Evolutionary conservation across 148 eudicot species (phyloP).

Genomic region (Camellia granthamiana): DNA sequence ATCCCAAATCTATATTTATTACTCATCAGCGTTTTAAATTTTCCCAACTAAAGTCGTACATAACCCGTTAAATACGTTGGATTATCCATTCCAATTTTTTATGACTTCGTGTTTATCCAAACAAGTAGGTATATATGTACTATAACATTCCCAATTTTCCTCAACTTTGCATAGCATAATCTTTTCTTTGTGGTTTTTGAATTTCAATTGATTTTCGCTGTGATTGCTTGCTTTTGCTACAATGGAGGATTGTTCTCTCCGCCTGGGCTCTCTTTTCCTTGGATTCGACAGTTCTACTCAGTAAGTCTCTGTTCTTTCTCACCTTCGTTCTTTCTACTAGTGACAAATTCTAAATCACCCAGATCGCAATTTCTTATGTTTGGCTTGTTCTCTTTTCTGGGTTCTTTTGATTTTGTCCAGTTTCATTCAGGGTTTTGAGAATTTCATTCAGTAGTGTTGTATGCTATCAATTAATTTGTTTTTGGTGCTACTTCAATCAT

Average conservation of each 20-base stretch:
- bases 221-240: slow-evolving; percentile 4
- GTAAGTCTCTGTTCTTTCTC: slow-evolving; percentile 28
- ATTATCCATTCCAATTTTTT: no score
- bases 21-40: no score
- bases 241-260: slow-evolving; percentile 58
- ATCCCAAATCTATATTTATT: no score
- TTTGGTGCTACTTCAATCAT: not conserved
- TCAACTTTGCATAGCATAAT: not conserved
- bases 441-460: not conserved
- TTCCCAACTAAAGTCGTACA: no score
- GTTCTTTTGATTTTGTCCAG: not conserved
- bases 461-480: not conserved
- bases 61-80: no score
- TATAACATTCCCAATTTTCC: not conserved
- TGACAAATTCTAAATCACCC: not conserved
- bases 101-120: not conserved
- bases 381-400: not conserved
- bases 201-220: not conserved
- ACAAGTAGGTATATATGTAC: not conserved
- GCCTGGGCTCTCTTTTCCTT: slow-evolving; percentile 56
- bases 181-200: not conserved
- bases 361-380: not conserved
- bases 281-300: slow-evolving; percentile 82
- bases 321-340: not conserved
- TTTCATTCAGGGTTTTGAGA: not conserved